Base-by-base conservation (phyloP, 495 filamentous ascomycete species). In the Penicillium odoratum region DNA sequence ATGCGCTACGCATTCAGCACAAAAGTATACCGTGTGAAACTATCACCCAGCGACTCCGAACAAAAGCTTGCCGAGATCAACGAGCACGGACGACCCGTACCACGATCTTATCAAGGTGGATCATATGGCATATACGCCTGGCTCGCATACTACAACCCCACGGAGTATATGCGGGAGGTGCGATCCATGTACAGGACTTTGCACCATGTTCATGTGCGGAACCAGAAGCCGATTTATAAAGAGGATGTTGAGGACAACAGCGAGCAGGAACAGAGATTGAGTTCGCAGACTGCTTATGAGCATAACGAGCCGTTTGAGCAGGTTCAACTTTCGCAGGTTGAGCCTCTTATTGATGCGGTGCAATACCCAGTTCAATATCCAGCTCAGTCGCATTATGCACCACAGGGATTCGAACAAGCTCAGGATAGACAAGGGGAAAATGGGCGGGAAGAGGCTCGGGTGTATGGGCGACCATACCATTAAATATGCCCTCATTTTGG, bases 1-100 rank as follows among this genome's bases (percentile, higher is more conserved):
- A 65, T 75, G 48, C 64, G 61, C 54, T 72, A 61, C 29, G 67
- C 73, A 4, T 76, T 72, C 56, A 56, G 51, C 34, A 54, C 56
- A 11, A 60, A 48, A 15, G 65, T 65, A 1, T 74, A 74, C 55
- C 26, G 28, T 5, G 21, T 55, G 1, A 29, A 45, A 8, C 4
- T 26, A 46, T 21, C 40, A 11, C 34, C 34, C 0, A 10, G 3
- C n/a, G 42, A 31, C 6, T 15, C 28, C 7, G n/a, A 18, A 1
- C 26, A 38, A 21, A 49, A 18, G 36, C 15, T 21, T 29, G n/a
- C 31, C 42, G 18, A 34, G 8, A 16, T 53, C 33, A 26, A 13
- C 13, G 48, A 29, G 31, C n/a, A 21, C 15, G 16, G 30, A 25
- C 10, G 43, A 34, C 36, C 38, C 4, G 31, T 13, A 16, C 45